Evolutionary conservation across 225 moss, liverwort and hornwort species (phyloP), one percentile per base, ranked within the genome.

Genomic region (Anthoceros angustus): DNA sequence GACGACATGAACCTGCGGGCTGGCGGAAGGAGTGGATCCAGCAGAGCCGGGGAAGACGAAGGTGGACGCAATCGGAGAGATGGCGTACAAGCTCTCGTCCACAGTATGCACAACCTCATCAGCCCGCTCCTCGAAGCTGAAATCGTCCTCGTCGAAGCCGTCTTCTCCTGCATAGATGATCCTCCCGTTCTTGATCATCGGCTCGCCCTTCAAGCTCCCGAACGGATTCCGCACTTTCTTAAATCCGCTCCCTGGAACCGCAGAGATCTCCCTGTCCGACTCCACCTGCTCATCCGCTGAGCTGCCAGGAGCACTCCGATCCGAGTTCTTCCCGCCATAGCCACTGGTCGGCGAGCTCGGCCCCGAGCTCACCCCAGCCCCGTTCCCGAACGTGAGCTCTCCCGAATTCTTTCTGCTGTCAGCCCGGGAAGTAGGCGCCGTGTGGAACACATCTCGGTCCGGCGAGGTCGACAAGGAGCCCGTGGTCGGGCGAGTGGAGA

Each of bases 61-160:
- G 10, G 55, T 23, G 55, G 55, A 55, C 10, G 55, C 55, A 23
- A 55, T 55, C 5, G 55, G 55, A 15, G 55, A 55, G 55, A 55
- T 55, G 8, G 55, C 55, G 55, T 55, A 55, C 55, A 55, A 55
- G 55, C 55, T 55, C 55, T 55, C 55, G 55, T 55, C 55, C 16
- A 55, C 55, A 7, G 55, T 8, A 23, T 55, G 55, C 16, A 55
- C 55, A 18, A 55, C 55, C 55, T 55, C 55, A 20, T 55, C 55
- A 8, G 55, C 55, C 7, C 55, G 55, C 14, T 55, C 55, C 55
- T 55, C 55, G 55, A 55, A 55, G 55, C 55, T 55, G 55, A 55
- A 55, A 23, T 55, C 55, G 55, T 55, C 55, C 5, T 55, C 55
- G 55, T 55, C 55, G 55, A 55, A 55, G 55, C 55, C 23, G 55